Percentiles rank a stretch among this genome's conserved stretches.
Conservation (phyloP, 768 basidiomycete genomes). For the Phylloporus sp. region DNA sequence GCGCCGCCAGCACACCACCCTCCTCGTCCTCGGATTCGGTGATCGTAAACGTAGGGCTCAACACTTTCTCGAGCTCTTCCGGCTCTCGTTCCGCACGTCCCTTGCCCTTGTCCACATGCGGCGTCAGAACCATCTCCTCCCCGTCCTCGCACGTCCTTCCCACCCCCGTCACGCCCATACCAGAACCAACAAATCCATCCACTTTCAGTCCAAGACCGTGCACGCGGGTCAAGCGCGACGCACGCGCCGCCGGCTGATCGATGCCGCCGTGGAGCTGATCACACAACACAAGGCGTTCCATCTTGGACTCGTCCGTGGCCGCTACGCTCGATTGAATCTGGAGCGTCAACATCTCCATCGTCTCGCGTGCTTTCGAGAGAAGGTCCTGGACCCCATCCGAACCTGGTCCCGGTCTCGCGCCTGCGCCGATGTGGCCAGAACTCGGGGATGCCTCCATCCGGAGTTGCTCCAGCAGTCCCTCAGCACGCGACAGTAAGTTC, state of each 20-base stretch:
- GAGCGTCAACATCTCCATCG: slow-evolving; percentile 48
- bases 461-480: slow-evolving; percentile 30
- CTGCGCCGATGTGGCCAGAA: no score
- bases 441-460: not conserved
- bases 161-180: slow-evolving; percentile 15
- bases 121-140: slow-evolving; percentile 47
- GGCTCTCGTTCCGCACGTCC: slow-evolving; percentile 65
- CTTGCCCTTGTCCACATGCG: slow-evolving; percentile 76
- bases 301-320: slow-evolving; percentile 47
- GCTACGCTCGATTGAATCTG: slow-evolving; percentile 47
- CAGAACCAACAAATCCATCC: slow-evolving; percentile 25
- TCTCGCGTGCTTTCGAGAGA: slow-evolving; percentile 46
- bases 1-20: slow-evolving; percentile 20
- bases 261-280: slow-evolving; percentile 64
- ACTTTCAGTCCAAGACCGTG: slow-evolving; percentile 44
- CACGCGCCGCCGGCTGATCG: slow-evolving; percentile 40
- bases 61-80: slow-evolving; percentile 63
- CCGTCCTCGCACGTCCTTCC: slow-evolving; percentile 14
- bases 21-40: slow-evolving; percentile 49
- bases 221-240: slow-evolving; percentile 38
- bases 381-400: slow-evolving; percentile 36
- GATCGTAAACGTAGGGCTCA: slow-evolving; percentile 63
- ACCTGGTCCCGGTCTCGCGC: not conserved
- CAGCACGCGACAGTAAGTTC: slow-evolving; percentile 34
- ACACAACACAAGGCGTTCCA: slow-evolving; percentile 68